Percentiles rank a stretch among this genome's conserved stretches.
phyloP scores from a whole-genome alignment of 2,329 filamentous ascomycete genomes.

The Colletotrichum tropicicola region DNA sequence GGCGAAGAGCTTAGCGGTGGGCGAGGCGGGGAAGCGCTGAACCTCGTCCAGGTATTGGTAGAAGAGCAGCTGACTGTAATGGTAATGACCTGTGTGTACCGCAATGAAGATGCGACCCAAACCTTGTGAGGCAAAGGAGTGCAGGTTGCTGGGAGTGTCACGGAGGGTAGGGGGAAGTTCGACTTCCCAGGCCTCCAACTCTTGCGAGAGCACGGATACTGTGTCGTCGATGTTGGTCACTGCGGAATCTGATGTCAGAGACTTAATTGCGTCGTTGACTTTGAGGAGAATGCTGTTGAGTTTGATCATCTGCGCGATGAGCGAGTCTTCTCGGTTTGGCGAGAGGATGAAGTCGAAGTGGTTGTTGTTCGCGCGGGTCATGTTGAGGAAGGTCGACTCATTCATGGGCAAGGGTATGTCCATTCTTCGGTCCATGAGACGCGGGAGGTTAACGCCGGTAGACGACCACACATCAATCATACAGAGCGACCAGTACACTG shows the following conservation, averaged over 20 bases:
- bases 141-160: conserved; percentile 49
- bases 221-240: conserved; percentile 39
- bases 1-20: conserved; percentile 39
- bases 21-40: conserved; percentile 35
- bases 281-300: conserved; percentile 45
- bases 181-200: conserved; percentile 45
- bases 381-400: conserved; percentile 42
- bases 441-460: conserved; percentile 33
- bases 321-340: conserved; percentile 31
- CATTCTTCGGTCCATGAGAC: conserved; percentile 32
- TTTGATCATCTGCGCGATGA: conserved; percentile 35
- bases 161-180: conserved; percentile 44
- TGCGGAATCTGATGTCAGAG: conserved; percentile 26
- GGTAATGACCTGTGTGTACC: conserved; percentile 55
- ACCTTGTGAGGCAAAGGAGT: conserved; percentile 44
- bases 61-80: conserved; percentile 56
- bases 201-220: conserved; percentile 40
- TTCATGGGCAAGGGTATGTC: conserved; percentile 45
- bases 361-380: conserved; percentile 32
- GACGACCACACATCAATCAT: conserved; percentile 36
- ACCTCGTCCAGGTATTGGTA: conserved; percentile 51
- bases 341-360: conserved; percentile 32
- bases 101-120: conserved; percentile 53
- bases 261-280: conserved; percentile 45
- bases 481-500: conserved; percentile 35